Conservation (phyloP, 2,329 filamentous ascomycete genomes). For the Aspergillus tanneri region DNA sequence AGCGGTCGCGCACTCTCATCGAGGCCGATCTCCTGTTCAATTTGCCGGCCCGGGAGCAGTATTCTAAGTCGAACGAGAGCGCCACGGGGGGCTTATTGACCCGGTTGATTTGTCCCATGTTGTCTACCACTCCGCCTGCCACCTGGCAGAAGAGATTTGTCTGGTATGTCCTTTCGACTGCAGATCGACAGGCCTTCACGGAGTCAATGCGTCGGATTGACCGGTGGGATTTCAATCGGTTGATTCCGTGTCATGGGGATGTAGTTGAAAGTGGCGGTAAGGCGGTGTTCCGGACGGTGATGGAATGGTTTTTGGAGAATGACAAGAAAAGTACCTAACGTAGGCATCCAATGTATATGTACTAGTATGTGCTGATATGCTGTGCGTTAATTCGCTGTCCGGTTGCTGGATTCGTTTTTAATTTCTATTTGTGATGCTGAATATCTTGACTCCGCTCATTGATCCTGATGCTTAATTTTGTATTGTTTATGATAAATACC, state of each 20-base stretch:
- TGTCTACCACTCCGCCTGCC: conserved; percentile 59
- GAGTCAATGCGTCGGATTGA: conserved; percentile 68
- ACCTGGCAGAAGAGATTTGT: conserved; percentile 75
- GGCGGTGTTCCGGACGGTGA: conserved; percentile 71
- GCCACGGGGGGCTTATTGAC: conserved; percentile 60
- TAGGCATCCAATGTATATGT: background rate
- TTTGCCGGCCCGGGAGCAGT: conserved; percentile 83
- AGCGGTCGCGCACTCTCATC: conserved; percentile 74
- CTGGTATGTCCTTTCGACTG: conserved; percentile 69
- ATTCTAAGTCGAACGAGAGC: conserved; percentile 56
- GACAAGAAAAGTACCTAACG: conserved; percentile 22
- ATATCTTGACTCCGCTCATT: too few species aligned
- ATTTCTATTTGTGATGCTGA: too few species aligned
- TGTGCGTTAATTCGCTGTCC: too few species aligned
- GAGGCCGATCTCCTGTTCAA: conserved; percentile 93
- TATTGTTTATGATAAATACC: background rate
- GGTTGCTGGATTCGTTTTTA: too few species aligned
- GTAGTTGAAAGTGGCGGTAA: conserved; percentile 75
- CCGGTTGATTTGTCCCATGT: conserved; percentile 56
- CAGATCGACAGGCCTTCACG: conserved; percentile 67
- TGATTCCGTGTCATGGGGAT: conserved; percentile 94
- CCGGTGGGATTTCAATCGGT: conserved; percentile 77
- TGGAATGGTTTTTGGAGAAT: conserved; percentile 72
- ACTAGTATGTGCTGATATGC: background rate
- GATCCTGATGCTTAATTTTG: too few species aligned